phyloP scores from a whole-genome alignment of 208 protist species.

The Trypanosomatidae sp. region DNA sequence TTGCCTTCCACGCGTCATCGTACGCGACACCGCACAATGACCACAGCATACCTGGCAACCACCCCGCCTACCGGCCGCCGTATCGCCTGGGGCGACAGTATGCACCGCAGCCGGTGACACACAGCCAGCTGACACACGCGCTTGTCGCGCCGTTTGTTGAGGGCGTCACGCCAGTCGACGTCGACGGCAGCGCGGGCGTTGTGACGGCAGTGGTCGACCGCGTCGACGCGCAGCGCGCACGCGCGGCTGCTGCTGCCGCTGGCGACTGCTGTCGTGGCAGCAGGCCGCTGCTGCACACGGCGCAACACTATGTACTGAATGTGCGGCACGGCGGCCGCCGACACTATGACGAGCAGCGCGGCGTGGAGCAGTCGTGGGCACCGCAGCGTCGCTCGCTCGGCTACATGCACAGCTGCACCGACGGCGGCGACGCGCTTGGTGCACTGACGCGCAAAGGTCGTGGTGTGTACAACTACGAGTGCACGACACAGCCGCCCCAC shows the following conservation, averaged over 20 bases:
- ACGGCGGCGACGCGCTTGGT: too few relatives aligned
- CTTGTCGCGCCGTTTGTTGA: slow-evolving; percentile 17
- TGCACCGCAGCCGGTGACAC: slow-evolving; percentile 20
- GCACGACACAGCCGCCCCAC: slow-evolving; percentile 6
- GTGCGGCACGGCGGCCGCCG: slow-evolving; percentile 38
- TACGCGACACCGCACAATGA: slow-evolving; percentile 62
- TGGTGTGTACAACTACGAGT: slow-evolving; percentile 7
- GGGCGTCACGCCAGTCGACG: too few relatives aligned
- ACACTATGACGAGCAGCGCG: slow-evolving; percentile 46
- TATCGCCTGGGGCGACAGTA: slow-evolving; percentile 22
- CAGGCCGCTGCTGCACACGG: slow-evolving; percentile 3
- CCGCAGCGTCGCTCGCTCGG: slow-evolving; percentile 11
- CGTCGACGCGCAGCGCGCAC: background rate
- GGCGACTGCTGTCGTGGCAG: slow-evolving; percentile 1
- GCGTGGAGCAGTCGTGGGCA: slow-evolving; percentile 14
- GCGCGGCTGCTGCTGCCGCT: background rate
- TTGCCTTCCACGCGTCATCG: slow-evolving; percentile 52
- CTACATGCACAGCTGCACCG: slow-evolving; percentile 10
- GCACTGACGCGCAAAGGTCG: slow-evolving; percentile 5
- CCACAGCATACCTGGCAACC: slow-evolving; percentile 50
- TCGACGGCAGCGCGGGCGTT: too few relatives aligned
- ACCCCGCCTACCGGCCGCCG: slow-evolving; percentile 21
- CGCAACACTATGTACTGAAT: slow-evolving; percentile 35
- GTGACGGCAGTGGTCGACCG: too few relatives aligned
- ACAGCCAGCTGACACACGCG: slow-evolving; percentile 21